Percentiles rank a stretch among this genome's conserved stretches.
Evolutionary conservation across 192 early-diverging fungal species (phyloP).

Genomic region (Geosiphon pyriformis): DNA sequence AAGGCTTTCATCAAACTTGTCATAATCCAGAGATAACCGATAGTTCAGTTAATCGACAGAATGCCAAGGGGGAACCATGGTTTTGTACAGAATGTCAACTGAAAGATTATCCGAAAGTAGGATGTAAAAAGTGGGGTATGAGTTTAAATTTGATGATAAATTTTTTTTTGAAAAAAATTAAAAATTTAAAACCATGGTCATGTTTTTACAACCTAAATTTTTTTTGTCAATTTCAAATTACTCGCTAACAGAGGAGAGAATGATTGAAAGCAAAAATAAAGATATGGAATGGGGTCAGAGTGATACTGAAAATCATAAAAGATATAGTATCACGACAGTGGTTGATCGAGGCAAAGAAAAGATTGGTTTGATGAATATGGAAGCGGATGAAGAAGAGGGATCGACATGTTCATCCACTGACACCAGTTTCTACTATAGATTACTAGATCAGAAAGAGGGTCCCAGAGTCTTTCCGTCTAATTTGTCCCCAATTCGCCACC

Average conservation of each 20-base stretch:
- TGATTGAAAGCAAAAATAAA: neutral
- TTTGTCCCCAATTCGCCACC: neutral
- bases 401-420: neutral
- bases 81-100: slow-evolving; percentile 6
- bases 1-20: slow-evolving; percentile 19
- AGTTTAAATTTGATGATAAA: too few species aligned
- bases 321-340: neutral
- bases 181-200: too few species aligned
- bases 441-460: neutral
- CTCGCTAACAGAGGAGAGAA: neutral
- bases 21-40: slow-evolving; percentile 15
- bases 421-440: neutral
- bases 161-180: too few species aligned
- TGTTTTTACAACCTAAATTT: too few species aligned
- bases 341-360: neutral
- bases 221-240: too few species aligned
- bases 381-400: neutral
- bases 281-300: neutral
- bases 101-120: neutral
- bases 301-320: neutral
- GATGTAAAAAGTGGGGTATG: too few species aligned
- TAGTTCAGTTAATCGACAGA: neutral
- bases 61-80: slow-evolving; percentile 2
- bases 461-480: neutral
- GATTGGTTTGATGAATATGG: too few species aligned